Evolutionary conservation across 2,329 filamentous ascomycete species (phyloP).

Genomic region (Colletotrichum sp.): DNA sequence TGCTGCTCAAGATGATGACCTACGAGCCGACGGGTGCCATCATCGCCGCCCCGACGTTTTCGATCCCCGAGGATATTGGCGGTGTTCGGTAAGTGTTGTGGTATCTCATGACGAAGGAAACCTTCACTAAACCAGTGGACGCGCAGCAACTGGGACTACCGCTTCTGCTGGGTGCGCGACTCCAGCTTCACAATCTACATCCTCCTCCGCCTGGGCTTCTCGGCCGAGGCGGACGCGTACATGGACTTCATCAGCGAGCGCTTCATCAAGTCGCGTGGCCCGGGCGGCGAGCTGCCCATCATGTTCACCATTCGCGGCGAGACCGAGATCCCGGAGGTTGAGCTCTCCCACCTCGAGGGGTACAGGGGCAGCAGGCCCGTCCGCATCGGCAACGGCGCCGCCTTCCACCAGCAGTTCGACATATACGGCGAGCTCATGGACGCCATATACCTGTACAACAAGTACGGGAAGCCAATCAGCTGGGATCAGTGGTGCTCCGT

Average conservation of each 20-base stretch:
- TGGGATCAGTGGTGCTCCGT: constrained; percentile 80
- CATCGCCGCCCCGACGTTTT: constrained; percentile 78
- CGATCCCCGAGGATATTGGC: constrained; percentile 76
- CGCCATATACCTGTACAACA: constrained; percentile 79
- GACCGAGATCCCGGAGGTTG: constrained; percentile 75
- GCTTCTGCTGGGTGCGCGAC: constrained; percentile 81
- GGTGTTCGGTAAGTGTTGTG: constrained; percentile 50
- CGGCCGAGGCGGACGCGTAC: constrained; percentile 77
- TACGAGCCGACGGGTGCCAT: constrained; percentile 82
- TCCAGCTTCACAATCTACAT: constrained; percentile 81
- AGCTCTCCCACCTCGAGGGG: constrained; percentile 73
- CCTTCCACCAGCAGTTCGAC: constrained; percentile 78
- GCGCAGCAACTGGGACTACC: constrained; percentile 70
- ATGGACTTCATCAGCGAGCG: constrained; percentile 80
- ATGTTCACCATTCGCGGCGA: constrained; percentile 83
- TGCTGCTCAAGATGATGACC: constrained; percentile 78
- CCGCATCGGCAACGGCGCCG: constrained; percentile 78
- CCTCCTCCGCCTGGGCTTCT: constrained; percentile 77
- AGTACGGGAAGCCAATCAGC: constrained; percentile 76
- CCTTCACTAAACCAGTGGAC: not conserved
- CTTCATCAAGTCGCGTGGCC: constrained; percentile 64
- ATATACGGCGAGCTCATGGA: constrained; percentile 84
- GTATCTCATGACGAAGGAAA: rapidly evolving
- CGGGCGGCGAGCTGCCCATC: constrained; percentile 71
- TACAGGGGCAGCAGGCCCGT: constrained; percentile 75